Conservation (phyloP, 2,329 filamentous ascomycete genomes). For the Sporothrix dimorphospora region DNA sequence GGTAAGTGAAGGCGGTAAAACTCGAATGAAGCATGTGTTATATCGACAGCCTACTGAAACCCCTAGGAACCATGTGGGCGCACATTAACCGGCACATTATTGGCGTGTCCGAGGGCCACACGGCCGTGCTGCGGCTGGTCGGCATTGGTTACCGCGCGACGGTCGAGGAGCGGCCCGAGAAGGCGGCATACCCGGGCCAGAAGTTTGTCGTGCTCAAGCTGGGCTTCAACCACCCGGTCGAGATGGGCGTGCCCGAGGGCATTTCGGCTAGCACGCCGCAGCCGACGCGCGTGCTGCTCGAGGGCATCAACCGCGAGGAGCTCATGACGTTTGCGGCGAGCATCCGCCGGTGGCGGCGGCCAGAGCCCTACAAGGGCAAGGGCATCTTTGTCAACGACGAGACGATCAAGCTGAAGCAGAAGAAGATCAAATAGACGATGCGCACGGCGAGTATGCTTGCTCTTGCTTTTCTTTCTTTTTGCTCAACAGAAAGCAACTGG, state of each 20-base stretch:
- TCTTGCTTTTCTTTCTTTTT: background rate
- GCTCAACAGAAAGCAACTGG: background rate
- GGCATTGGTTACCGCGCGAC: conserved; percentile 94
- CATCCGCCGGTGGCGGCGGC: conserved; percentile 84
- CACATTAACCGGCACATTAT: conserved; percentile 89
- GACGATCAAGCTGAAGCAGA: conserved; percentile 97
- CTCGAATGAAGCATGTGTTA: background rate
- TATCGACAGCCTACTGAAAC: background rate
- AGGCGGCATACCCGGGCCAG: conserved; percentile 77
- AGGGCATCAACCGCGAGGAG: conserved; percentile 82
- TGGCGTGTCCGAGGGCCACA: conserved; percentile 95
- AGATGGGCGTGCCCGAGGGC: conserved; percentile 79
- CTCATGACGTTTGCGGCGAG: conserved; percentile 90
- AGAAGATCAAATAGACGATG: conserved; percentile 80
- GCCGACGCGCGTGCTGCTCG: conserved; percentile 86
- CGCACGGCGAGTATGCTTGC: background rate
- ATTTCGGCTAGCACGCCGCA: conserved; percentile 87
- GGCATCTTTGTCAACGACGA: conserved; percentile 98
- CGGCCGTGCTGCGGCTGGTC: conserved; percentile 86
- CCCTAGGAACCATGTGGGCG: conserved; percentile 79
- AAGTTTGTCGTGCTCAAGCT: conserved; percentile 92
- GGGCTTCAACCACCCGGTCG: conserved; percentile 93
- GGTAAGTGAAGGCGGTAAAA: conserved; percentile 55
- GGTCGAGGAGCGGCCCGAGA: conserved; percentile 75
- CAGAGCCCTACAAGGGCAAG: conserved; percentile 99